phyloP scores from a whole-genome alignment of 2,329 filamentous ascomycete genomes.

The Arthrobotrys musiformis region DNA sequence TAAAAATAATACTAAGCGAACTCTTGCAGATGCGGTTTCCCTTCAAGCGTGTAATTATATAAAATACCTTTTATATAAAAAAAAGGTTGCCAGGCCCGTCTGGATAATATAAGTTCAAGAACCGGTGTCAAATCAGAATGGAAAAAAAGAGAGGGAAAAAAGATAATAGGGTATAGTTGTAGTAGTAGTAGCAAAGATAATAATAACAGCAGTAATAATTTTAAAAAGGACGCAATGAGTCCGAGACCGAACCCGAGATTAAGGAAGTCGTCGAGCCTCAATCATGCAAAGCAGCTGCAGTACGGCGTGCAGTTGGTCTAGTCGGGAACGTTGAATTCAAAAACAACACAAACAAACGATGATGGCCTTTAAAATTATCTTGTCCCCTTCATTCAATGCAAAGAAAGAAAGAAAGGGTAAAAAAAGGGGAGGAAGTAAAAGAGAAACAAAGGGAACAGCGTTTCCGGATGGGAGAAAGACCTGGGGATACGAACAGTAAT shows the following conservation, averaged over 20 bases:
- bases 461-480: slow-evolving; percentile 46
- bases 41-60: slow-evolving; percentile 24
- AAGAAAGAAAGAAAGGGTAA: not conserved
- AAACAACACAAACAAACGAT: slow-evolving; percentile 22
- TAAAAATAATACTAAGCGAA: slow-evolving; percentile 46
- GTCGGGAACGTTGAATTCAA: not conserved
- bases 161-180: not conserved
- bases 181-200: not conserved
- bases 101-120: not conserved
- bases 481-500: slow-evolving; percentile 55
- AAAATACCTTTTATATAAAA: not conserved
- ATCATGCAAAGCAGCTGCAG: too few relatives aligned
- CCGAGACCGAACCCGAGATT: not conserved
- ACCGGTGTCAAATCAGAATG: slow-evolving; percentile 14
- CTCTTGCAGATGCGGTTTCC: slow-evolving; percentile 37
- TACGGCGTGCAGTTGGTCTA: too few relatives aligned
- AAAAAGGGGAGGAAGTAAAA: slow-evolving; percentile 20
- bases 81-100: not conserved
- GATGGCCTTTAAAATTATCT: not conserved
- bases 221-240: not conserved
- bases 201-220: not conserved
- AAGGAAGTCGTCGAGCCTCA: not conserved
- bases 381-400: not conserved
- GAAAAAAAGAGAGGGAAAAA: not conserved
- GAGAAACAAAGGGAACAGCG: slow-evolving; percentile 32